Evolutionary conservation across 1,284 basidiomycete species (phyloP), one percentile per base, ranked within the genome.

Genomic region (Golubevia sp.): DNA sequence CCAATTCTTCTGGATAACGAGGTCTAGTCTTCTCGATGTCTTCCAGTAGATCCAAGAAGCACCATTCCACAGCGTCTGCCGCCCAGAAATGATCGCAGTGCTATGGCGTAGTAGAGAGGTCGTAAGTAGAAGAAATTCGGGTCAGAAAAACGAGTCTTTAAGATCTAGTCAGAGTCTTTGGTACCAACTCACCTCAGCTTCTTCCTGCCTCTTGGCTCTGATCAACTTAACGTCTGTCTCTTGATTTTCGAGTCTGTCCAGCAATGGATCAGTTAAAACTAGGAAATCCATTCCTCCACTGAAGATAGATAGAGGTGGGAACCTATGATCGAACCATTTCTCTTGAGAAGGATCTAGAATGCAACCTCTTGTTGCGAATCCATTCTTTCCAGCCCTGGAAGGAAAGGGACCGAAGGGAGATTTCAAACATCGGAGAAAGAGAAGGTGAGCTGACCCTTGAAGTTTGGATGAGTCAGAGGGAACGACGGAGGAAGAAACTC

Each of bases 51-150:
- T 84, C 81, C n/a, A 76, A 30, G 66, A 82, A 83, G 62, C 86
- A 87, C 85, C 88, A 87, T 73, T 89, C 88, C 15, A 89, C 88
- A 4, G 88, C 88, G 73, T 89, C 88, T 1, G 87, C 87, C 1
- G 87, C 86, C 87, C 87, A 87, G 66, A 86, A 86, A 64, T 86
- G 86, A 65, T 87, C 86, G 58, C 77, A 78, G 58, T 79, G 79
- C 55, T 21, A 49, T 23, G 21, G 24, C 2, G 54, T 18, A 54
- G 21, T 25, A 53, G 7, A 38, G 20, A 21, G 23, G 30, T 24
- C 5, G 13, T 18, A 18, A 51, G 18, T n/a, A 24, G 23, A 4
- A 30, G 6, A 34, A 30, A 6, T 11, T 7, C 7, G n/a, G 20
- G 30, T 55, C 49, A 20, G 23, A 25, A 55, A 11, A 23, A 62